Evolutionary conservation across 1,139 yeast genomes (phyloP).

Genomic region (Nematodospora anomalae): DNA sequence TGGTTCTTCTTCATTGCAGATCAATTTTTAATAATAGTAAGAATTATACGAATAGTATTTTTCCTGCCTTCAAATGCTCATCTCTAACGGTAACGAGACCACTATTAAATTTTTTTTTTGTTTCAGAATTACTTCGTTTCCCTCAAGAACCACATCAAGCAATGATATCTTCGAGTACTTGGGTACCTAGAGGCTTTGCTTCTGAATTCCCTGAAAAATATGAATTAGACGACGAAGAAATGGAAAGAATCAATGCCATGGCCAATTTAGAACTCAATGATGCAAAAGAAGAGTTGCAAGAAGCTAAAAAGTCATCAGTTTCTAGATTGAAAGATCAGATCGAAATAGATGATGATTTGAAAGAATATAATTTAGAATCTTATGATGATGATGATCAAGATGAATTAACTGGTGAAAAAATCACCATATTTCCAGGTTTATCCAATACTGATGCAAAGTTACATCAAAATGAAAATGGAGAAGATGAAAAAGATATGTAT

Average conservation of each 20-base stretch:
- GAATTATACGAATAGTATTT: no score
- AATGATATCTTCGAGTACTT: conserved; percentile 88
- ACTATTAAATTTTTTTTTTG: not conserved
- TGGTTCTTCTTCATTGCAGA: not conserved
- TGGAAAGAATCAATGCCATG: conserved; percentile 84
- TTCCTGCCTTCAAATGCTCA: not conserved
- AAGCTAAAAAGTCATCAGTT: conserved; percentile 15
- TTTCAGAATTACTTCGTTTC: not conserved
- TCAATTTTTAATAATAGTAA: no score
- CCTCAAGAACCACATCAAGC: not conserved
- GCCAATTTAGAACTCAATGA: conserved; percentile 81
- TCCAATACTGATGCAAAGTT: conserved; percentile 51
- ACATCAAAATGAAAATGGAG: conserved; percentile 49
- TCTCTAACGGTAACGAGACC: not conserved
- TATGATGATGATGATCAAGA: conserved; percentile 68
- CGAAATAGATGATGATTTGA: conserved; percentile 77
- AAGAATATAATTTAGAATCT: conserved; percentile 82
- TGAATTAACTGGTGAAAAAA: conserved; percentile 42
- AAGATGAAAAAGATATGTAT: conserved; percentile 62
- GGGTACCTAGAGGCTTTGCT: conserved; percentile 98
- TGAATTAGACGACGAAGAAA: conserved; percentile 86
- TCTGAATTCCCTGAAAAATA: conserved; percentile 89
- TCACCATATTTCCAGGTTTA: conserved; percentile 72
- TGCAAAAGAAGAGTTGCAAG: conserved; percentile 60
- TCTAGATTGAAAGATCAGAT: conserved; percentile 46